A percentile compares a stretch with the other conserved stretches of the same genome.
Conservation (phyloP, 257 asterid genomes). For the Solanum pennellii region DNA sequence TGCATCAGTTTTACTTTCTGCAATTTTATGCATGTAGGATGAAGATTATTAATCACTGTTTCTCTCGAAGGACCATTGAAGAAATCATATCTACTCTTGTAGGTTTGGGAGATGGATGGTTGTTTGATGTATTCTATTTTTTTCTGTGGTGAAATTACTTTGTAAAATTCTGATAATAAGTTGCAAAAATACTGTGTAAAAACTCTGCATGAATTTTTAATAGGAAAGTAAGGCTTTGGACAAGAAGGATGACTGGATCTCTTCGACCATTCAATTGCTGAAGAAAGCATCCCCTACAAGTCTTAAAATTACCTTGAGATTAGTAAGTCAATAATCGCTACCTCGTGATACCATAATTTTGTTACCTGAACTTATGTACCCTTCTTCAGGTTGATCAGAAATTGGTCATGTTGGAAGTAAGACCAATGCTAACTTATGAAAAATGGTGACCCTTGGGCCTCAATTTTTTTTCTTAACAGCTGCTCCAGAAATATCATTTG, state of each 20-base stretch:
- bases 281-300: conserved; percentile 86
- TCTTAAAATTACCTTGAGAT: conserved; percentile 84
- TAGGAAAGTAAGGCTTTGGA: conserved; percentile 44
- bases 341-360: too few relatives aligned
- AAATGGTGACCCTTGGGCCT: not conserved
- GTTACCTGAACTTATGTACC: too few relatives aligned
- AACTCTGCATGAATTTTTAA: conserved; percentile 1
- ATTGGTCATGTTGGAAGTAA: too few relatives aligned
- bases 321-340: conserved; percentile 17
- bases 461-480: not conserved
- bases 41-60: conserved; percentile 45
- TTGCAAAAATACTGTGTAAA: not conserved
- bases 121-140: not conserved
- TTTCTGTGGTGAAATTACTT: not conserved
- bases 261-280: conserved; percentile 49
- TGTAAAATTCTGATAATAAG: not conserved
- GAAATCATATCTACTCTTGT: conserved; percentile 64
- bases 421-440: not conserved
- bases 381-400: too few relatives aligned
- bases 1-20: not conserved
- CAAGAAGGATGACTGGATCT: conserved; percentile 57
- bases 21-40: conserved; percentile 30
- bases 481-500: not conserved
- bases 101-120: conserved; percentile 12
- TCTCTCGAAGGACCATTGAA: conserved; percentile 57